Conservation (phyloP, 371 early-diverging fungal genomes). For the Mucor racemosus region DNA sequence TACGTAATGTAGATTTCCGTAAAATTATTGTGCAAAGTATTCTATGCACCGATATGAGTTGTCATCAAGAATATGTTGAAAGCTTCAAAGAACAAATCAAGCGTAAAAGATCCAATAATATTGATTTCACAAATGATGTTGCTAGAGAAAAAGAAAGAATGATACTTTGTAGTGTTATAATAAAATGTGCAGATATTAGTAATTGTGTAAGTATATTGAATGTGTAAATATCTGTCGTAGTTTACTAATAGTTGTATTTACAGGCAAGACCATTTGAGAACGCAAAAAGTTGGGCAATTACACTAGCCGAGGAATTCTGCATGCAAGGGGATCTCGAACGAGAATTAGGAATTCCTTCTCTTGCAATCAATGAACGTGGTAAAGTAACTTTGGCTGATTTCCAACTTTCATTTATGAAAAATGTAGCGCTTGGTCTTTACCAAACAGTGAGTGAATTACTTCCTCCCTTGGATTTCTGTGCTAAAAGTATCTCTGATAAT, state of each 20-base stretch:
- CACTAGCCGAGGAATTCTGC: conserved; percentile 64
- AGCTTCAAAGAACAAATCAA: conserved; percentile 63
- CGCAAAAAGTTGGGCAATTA: conserved; percentile 63
- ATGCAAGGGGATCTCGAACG: conserved; percentile 73
- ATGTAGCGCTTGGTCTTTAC: conserved; percentile 44
- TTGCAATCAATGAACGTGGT: conserved; percentile 49
- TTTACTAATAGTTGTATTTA: neutral
- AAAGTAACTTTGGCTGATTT: conserved; percentile 44
- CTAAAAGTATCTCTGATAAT: conserved; percentile 41
- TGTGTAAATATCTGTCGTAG: neutral
- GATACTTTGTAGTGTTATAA: conserved; percentile 66
- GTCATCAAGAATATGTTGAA: conserved; percentile 73
- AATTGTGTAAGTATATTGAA: conserved; percentile 55
- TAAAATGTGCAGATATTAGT: conserved; percentile 86
- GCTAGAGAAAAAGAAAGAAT: conserved; percentile 51
- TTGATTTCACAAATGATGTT: conserved; percentile 6
- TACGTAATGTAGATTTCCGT: conserved; percentile 56
- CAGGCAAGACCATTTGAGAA: conserved; percentile 65
- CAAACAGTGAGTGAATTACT: conserved; percentile 4
- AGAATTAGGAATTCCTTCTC: conserved; percentile 54
- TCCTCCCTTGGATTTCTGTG: conserved; percentile 32
- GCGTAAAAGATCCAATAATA: conserved; percentile 33
- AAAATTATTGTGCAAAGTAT: conserved; percentile 70
- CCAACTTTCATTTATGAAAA: conserved; percentile 42
- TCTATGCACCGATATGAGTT: conserved; percentile 82